Percentiles rank a stretch among this genome's conserved stretches.
Conservation (phyloP, 176 grass and related monocot species). For the Leersia perrieri region DNA sequence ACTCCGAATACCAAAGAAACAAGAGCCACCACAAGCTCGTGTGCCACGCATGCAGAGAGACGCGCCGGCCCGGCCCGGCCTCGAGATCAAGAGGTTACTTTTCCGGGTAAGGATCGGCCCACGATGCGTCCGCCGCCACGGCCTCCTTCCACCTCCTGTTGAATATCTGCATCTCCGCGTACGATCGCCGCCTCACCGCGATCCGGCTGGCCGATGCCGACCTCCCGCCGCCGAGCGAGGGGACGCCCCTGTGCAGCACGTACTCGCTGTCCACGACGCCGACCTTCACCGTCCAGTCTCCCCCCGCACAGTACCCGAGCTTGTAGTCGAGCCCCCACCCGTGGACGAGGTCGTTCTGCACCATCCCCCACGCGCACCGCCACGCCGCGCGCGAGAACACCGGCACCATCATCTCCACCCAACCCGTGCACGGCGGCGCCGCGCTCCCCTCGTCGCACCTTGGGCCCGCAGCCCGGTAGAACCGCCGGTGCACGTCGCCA, state of each 20-base stretch:
- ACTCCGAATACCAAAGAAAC: too few species aligned
- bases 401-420: conserved; percentile 95
- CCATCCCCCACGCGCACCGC: conserved; percentile 78
- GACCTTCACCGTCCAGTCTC: conserved; percentile 59
- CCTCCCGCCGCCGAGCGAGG: conserved; percentile 56
- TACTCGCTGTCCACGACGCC: conserved; percentile 90
- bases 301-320: conserved; percentile 88
- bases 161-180: conserved; percentile 61
- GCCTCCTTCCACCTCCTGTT: too few species aligned
- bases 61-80: too few species aligned
- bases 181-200: too few species aligned
- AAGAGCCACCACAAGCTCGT: too few species aligned
- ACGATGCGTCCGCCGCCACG: too few species aligned
- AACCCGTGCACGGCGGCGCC: conserved; percentile 72
- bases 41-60: too few species aligned
- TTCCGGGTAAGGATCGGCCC: too few species aligned
- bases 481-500: conserved; percentile 13
- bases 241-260: conserved; percentile 67
- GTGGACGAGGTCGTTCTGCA: conserved; percentile 93
- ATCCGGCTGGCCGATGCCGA: too few species aligned
- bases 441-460: conserved; percentile 66
- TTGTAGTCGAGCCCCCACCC: conserved; percentile 90
- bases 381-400: conserved; percentile 79
- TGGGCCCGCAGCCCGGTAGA: conserved; percentile 36
- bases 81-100: too few species aligned